A percentile compares a stretch with the other conserved stretches of the same genome.
These are phyloP conservation scores for Mycothermus thermophilus DNA, from an alignment of 495 filamentous ascomycete species.

Conservation along the genomic window DNA sequence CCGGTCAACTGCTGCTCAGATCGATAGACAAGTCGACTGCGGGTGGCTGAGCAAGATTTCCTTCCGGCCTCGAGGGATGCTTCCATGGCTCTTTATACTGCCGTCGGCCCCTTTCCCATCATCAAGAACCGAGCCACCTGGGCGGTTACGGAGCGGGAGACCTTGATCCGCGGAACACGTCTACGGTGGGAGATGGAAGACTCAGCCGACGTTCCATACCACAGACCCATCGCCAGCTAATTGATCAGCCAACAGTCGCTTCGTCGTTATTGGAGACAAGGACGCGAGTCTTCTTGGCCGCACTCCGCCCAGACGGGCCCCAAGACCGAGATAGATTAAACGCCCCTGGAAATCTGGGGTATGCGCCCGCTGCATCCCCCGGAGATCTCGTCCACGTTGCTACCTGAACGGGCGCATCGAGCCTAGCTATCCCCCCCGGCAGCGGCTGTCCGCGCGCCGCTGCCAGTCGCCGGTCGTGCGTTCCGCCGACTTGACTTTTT, in stretches of 20 bases:
- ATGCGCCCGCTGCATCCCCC: not conserved
- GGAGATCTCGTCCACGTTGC: not conserved
- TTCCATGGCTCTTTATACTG: not conserved
- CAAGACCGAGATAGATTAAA: slow-evolving; percentile 9
- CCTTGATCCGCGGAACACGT: slow-evolving; percentile 8
- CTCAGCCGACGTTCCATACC: slow-evolving; percentile 14
- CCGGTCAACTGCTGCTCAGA: not conserved
- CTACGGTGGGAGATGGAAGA: slow-evolving; percentile 6
- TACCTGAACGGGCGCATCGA: not conserved
- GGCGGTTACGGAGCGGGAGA: not conserved
- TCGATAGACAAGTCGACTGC: not conserved
- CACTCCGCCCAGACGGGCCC: not conserved
- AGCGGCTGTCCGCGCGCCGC: not conserved
- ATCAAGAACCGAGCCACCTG: not conserved
- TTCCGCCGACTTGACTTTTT: slow-evolving; percentile 1
- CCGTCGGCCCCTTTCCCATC: not conserved
- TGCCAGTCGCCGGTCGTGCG: not conserved
- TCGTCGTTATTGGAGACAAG: no score
- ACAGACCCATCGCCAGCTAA: slow-evolving; percentile 1
- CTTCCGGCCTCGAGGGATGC: not conserved
- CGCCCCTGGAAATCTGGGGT: slow-evolving; percentile 10
- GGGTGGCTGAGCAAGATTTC: not conserved
- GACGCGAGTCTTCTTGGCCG: no score
- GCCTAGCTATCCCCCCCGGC: not conserved
- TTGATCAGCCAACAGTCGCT: slow-evolving; percentile 1